Base-by-base conservation (phyloP, 169 alveolate species). In the Toxoplasma gondii region DNA sequence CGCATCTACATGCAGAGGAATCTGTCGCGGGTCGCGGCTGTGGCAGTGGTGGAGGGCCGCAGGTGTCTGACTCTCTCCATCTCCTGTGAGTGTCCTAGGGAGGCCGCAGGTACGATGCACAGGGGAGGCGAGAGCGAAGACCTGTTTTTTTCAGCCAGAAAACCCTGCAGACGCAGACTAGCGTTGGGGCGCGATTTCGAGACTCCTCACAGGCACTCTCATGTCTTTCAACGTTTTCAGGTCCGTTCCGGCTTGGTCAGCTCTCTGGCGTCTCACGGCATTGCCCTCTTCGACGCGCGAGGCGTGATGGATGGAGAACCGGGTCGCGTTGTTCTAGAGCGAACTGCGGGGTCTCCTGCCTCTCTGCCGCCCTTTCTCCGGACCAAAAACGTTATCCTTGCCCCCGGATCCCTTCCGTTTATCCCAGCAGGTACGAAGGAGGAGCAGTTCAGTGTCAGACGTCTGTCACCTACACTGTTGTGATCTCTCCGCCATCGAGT, bases 371-470 rank as follows among this genome's bases (percentile, higher is more conserved):
- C 80, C 38, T n/a, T 70, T 67, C 74, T 44, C 53, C 36, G 64
- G n/a, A 94, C 95, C 39, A 94, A 92, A 64, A 93, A 96, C 81
- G 92, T 96, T 39, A 93, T 96, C 38, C 82, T 96, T n/a, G 97
- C 97, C 39, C 95, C 96, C 31, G 97, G 97, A 58, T 96, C 97
- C 17, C 27, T 81, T 22, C 97, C 97, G 43, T 86, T 94, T 84
- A 88, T 96, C 45, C 96, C 97, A 29, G 78, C 70, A n/a, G 96
- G 96, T 49, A 45, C 78, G 70, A 10, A 74, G 91, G 27, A 34
- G 10, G 10, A 38, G 43, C 34, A 84, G 88, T 44, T 22, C 9
- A 34, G 39, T 84, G 34, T 84, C 27, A 10, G 9, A 53, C 27
- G 91, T 45, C 78, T 45, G 87, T 17, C 29, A 17, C 45, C 17